Conservation (phyloP, 2,329 filamentous ascomycete species). For the Pseudogymnoascus sp. region DNA sequence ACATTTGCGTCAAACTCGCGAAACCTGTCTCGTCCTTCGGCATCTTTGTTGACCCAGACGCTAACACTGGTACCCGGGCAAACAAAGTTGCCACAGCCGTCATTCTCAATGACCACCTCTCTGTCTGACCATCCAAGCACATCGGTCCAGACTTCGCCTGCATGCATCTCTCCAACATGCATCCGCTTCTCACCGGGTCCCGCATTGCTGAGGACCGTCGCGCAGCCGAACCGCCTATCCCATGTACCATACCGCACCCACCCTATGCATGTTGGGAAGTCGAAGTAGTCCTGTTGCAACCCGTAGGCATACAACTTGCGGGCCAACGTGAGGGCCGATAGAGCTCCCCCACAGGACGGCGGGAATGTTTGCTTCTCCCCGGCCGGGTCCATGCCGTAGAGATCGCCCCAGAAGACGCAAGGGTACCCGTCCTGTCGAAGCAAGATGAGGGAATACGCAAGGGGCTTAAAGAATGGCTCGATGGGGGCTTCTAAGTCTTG, state of each 20-base stretch:
- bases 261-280: constrained; percentile 53
- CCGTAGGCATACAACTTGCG: constrained; percentile 63
- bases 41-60: constrained; percentile 54
- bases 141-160: constrained; percentile 58
- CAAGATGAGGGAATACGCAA: constrained; percentile 66
- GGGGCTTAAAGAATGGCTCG: constrained; percentile 59
- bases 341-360: constrained; percentile 45
- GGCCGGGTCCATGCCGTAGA: constrained; percentile 53
- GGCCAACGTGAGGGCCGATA: constrained; percentile 54
- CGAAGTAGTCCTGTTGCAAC: constrained; percentile 56
- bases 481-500: constrained; percentile 58
- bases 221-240: constrained; percentile 43
- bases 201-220: constrained; percentile 50
- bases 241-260: constrained; percentile 45
- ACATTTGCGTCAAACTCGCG: constrained; percentile 26
- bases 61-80: constrained; percentile 48
- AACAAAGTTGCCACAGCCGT: constrained; percentile 53
- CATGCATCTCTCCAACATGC: constrained; percentile 52
- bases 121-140: constrained; percentile 47
- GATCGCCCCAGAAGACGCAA: constrained; percentile 64
- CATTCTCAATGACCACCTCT: constrained; percentile 49
- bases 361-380: constrained; percentile 38
- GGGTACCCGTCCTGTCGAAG: constrained; percentile 56
- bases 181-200: constrained; percentile 47
- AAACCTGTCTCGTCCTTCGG: constrained; percentile 42